A percentile compares a stretch with the other conserved stretches of the same genome.
Evolutionary conservation across 2,329 filamentous ascomycete genomes (phyloP).

Genomic region (Corniculantispora saksenae): DNA sequence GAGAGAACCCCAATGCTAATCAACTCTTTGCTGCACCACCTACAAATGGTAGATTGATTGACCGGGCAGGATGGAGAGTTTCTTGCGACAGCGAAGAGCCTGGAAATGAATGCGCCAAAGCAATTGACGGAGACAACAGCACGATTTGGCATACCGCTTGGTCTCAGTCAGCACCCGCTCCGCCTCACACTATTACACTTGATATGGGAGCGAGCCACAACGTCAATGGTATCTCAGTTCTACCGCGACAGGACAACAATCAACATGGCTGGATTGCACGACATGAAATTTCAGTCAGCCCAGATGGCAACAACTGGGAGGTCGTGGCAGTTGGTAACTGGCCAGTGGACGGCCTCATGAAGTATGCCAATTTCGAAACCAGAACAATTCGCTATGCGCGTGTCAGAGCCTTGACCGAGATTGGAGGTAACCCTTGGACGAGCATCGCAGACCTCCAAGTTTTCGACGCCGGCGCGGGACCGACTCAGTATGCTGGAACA

Average conservation of each 20-base stretch:
- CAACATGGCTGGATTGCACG: constrained; percentile 32
- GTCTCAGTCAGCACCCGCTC: neutral
- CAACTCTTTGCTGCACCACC: constrained; percentile 15
- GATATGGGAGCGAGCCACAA: constrained; percentile 30
- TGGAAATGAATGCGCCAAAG: constrained; percentile 31
- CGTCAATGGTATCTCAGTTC: constrained; percentile 33
- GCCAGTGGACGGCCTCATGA: constrained; percentile 30
- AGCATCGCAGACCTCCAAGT: constrained; percentile 36
- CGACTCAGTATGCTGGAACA: constrained; percentile 24
- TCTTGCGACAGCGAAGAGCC: constrained; percentile 31
- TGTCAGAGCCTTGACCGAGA: constrained; percentile 32
- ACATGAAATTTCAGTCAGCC: constrained; percentile 32
- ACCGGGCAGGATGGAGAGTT: constrained; percentile 27
- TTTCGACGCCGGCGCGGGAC: constrained; percentile 29
- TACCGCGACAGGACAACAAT: constrained; percentile 31
- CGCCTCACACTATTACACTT: constrained; percentile 34
- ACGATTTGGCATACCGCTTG: constrained; percentile 33
- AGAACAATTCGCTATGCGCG: constrained; percentile 32
- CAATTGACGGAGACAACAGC: constrained; percentile 31
- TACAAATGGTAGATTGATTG: neutral
- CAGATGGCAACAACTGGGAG: constrained; percentile 30
- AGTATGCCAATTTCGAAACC: constrained; percentile 36
- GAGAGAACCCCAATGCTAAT: constrained; percentile 15
- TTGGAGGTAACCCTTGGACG: constrained; percentile 32
- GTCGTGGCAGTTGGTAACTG: constrained; percentile 32